Percentiles rank a stretch among this genome's conserved stretches.
These are phyloP conservation scores for Avena insularis DNA, from an alignment of 176 grass and related monocot genomes.

Conservation along the genomic window DNA sequence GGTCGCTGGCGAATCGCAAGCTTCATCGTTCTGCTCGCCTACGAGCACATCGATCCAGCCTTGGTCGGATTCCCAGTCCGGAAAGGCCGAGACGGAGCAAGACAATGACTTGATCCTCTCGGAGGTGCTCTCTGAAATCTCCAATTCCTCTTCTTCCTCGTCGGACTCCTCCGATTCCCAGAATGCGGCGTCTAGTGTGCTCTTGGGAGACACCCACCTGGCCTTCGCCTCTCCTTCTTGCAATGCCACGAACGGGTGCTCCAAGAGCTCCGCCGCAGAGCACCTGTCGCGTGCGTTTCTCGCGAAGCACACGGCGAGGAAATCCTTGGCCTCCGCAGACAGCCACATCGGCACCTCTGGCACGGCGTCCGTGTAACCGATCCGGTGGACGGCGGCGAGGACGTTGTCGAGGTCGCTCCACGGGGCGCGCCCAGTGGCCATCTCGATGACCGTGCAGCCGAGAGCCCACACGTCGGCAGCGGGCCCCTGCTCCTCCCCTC, in stretches of 20 bases:
- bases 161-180: slow-evolving; percentile 52
- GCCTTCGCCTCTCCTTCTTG: not conserved
- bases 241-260: slow-evolving; percentile 64
- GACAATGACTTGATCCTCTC: slow-evolving; percentile 29
- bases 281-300: slow-evolving; percentile 53
- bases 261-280: slow-evolving; percentile 56
- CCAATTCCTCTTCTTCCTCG: slow-evolving; percentile 7
- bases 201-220: slow-evolving; percentile 69
- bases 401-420: slow-evolving; percentile 51
- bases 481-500: slow-evolving; percentile 74
- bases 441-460: slow-evolving; percentile 79
- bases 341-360: slow-evolving; percentile 63
- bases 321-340: slow-evolving; percentile 57
- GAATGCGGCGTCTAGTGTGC: slow-evolving; percentile 67
- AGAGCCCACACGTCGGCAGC: slow-evolving; percentile 84
- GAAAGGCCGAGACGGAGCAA: slow-evolving; percentile 7
- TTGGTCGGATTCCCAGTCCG: slow-evolving; percentile 50
- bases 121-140: not conserved
- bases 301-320: slow-evolving; percentile 57
- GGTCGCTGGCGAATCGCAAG: not conserved
- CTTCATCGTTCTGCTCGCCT: not conserved
- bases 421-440: slow-evolving; percentile 70
- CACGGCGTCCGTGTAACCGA: slow-evolving; percentile 70
- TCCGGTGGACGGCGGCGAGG: slow-evolving; percentile 62
- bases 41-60: slow-evolving; percentile 50